These are phyloP conservation scores for Penicillium riverlandense DNA, from an alignment of 495 filamentous ascomycete species.

Conservation along the genomic window DNA sequence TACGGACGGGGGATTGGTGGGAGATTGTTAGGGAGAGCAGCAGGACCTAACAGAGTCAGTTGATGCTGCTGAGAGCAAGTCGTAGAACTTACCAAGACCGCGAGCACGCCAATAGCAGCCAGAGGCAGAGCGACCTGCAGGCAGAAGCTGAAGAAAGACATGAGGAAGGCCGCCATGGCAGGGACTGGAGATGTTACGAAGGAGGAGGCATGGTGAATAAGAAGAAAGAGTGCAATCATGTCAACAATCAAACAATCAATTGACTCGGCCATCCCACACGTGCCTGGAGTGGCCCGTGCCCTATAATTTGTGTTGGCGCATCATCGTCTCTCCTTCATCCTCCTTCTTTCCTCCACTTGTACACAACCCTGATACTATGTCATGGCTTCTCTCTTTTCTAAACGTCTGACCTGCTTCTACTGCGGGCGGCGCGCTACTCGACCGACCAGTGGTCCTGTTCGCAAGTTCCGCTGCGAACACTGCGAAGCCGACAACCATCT, in stretches of 20 bases:
- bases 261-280: conserved; percentile 14
- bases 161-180: neutral
- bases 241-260: conserved; percentile 1
- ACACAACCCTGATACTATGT: conserved; percentile 12
- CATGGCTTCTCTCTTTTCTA: conserved; percentile 42
- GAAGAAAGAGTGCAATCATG: neutral
- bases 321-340: conserved; percentile 16
- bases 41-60: conserved; percentile 13
- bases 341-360: neutral
- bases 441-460: conserved; percentile 41
- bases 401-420: conserved; percentile 66
- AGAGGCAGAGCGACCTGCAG: neutral
- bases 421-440: conserved; percentile 58
- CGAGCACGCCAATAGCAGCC: conserved; percentile 5
- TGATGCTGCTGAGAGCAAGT: neutral
- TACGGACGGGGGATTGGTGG: conserved; percentile 25
- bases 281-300: conserved; percentile 27
- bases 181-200: neutral
- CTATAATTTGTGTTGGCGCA: conserved; percentile 21
- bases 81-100: conserved; percentile 12
- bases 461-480: conserved; percentile 59
- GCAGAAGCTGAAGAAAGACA: neutral
- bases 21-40: conserved; percentile 19
- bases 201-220: neutral
- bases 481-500: conserved; percentile 82